phyloP scores from a whole-genome alignment of 768 basidiomycete genomes.

The Russula sp. region DNA sequence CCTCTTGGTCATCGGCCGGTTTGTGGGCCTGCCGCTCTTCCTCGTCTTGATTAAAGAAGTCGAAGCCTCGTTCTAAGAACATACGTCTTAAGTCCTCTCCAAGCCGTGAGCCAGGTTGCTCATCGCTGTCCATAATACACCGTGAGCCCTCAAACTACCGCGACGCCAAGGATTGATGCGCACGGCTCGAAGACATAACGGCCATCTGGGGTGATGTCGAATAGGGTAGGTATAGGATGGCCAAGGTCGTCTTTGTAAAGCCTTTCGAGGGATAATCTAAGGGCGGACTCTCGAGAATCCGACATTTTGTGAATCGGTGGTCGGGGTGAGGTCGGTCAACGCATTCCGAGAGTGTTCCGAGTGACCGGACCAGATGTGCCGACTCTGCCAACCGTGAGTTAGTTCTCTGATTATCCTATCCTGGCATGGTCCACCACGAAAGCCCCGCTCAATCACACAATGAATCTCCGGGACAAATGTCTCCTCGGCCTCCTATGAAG shows the following conservation, averaged over 20 bases:
- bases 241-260: slow-evolving; percentile 81
- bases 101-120: slow-evolving; percentile 56
- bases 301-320: background rate
- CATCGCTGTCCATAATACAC: slow-evolving; percentile 35
- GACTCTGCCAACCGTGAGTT: background rate
- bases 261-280: slow-evolving; percentile 68
- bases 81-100: slow-evolving; percentile 66
- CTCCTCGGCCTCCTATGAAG: slow-evolving; percentile 42
- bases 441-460: slow-evolving; percentile 10
- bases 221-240: slow-evolving; percentile 54
- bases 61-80: slow-evolving; percentile 67
- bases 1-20: slow-evolving; percentile 30
- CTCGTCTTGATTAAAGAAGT: slow-evolving; percentile 64
- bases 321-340: background rate
- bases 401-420: background rate
- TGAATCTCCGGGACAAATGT: slow-evolving; percentile 15
- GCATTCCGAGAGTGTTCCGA: background rate
- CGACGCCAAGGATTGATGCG: slow-evolving; percentile 32
- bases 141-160: slow-evolving; percentile 13
- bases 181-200: slow-evolving; percentile 71
- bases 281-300: slow-evolving; percentile 33
- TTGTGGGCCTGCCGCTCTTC: slow-evolving; percentile 26
- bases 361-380: background rate
- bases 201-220: slow-evolving; percentile 70
- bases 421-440: slow-evolving; percentile 14